Evolutionary conservation across 2,329 filamentous ascomycete species (phyloP), one percentile per base, ranked within the genome.

Genomic region (Exophiala alcalophila): DNA sequence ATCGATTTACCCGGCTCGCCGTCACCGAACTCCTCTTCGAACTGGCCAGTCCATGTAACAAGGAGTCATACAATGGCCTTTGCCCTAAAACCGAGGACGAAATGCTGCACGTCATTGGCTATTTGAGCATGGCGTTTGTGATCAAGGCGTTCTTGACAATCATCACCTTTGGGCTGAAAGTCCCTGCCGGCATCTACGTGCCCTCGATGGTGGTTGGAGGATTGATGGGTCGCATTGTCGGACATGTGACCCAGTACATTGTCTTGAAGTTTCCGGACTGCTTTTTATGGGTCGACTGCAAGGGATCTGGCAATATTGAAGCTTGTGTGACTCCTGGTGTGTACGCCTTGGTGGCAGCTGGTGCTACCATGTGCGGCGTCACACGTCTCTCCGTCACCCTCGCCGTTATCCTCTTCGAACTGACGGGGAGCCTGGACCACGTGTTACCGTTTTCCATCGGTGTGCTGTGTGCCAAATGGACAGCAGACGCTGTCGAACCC

Each of bases 141-240:
- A 84, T 97, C 68, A 98, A 98, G 62, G 85, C 87, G 0, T 72
- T 91, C 31, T 68, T 98, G 28, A 97, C 92, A 0, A 82, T 84
- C 31, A 83, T 96, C 53, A 95, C 91, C 0, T 97, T 97, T 65
- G 91, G 91, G 18, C 90, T 96, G 60, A 97, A 97, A 73, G 82
- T 97, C 0, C 92, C 92, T 7, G 89, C 91, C 1, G 92, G 92
- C 51, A 96, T 98, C 55, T 98, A 98, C 57, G 90, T 98, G 2
- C 92, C 92, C 3, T 96, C 91, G 57, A 98, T 98, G 92, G 92
- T 97, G 19, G 88, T 97, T 12, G 92, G 92, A 52, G 92, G 92
- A 59, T 71, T 98, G 12, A 83, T 95, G 70, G 91, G 91, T 20
- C 82, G 91, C 5, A 81, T 92, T 30, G 78, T 95, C 9, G 92